These are phyloP conservation scores for Aspergillus costaricaensis DNA, from an alignment of 2,329 filamentous ascomycete genomes.

Conservation along the genomic window DNA sequence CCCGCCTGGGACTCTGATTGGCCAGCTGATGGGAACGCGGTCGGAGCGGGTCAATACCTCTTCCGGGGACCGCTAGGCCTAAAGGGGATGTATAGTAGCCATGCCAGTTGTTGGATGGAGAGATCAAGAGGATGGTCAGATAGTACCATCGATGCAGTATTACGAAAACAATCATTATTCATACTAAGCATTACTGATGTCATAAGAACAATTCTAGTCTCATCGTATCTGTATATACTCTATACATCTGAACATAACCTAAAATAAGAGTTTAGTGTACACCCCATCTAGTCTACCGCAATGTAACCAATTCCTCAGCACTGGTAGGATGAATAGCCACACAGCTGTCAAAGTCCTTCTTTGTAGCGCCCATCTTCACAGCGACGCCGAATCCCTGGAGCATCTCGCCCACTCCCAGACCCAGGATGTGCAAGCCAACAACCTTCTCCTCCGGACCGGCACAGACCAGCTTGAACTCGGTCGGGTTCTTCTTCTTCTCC, in stretches of 20 bases:
- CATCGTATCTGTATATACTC: too few relatives aligned
- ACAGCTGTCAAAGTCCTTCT: slow-evolving; percentile 73
- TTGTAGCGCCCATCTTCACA: slow-evolving; percentile 77
- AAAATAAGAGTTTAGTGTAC: too few relatives aligned
- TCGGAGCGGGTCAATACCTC: not conserved
- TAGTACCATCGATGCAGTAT: too few relatives aligned
- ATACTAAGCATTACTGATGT: too few relatives aligned
- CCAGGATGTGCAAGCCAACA: slow-evolving; percentile 53
- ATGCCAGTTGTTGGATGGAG: too few relatives aligned
- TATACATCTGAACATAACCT: too few relatives aligned
- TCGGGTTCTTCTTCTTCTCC: slow-evolving; percentile 53
- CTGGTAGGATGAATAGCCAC: slow-evolving; percentile 78
- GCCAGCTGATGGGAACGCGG: not conserved
- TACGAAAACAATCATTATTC: too few relatives aligned
- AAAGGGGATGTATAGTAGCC: too few relatives aligned
- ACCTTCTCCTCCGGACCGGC: slow-evolving; percentile 53
- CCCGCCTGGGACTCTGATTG: not conserved
- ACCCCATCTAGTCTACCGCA: slow-evolving; percentile 47
- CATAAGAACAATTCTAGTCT: too few relatives aligned
- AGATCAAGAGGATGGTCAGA: too few relatives aligned
- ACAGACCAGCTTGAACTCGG: slow-evolving; percentile 54
- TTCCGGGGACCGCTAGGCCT: too few relatives aligned
- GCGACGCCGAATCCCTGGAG: slow-evolving; percentile 75
- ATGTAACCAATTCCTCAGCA: slow-evolving; percentile 69
- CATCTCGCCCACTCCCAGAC: slow-evolving; percentile 61